Evolutionary conservation across 192 early-diverging fungal species (phyloP), one percentile per base, ranked within the genome.

Genomic region (Bifiguratus adelaidae): DNA sequence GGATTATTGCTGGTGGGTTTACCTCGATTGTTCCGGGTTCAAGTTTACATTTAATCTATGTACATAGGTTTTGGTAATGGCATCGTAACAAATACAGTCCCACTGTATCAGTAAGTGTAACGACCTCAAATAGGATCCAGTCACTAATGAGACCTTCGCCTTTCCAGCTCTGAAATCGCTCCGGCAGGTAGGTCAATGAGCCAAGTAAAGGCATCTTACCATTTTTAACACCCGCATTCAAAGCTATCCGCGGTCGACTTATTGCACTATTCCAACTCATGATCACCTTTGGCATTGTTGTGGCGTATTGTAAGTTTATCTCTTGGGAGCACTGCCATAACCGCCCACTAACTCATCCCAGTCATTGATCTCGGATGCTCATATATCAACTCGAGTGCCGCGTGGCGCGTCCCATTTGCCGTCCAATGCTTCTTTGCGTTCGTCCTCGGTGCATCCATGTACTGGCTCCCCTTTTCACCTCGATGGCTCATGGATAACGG

Each of bases 251-350:
- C 60, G 91, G 91, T 41, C 81, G 86, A 19, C 76, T 93, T 11
- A 80, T 89, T 32, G 78, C 84, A 11, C 69, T 93, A 18, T 85
- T 92, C 59, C 93, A 96, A 55, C 78, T 90, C 61, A 83, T 86
- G 48, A 93, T 96, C 55, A 95, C 91, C 44, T 82, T 88, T 67
- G 93, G 83, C 37, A 74, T 82, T 42, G 61, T 77, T 41, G 65
- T 86, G 23, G 70, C 80, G 19, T 82, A 74, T 58, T 71, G 76
- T 40, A 12, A 4, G 37, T 40, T 7, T 4, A 4, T 40, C 6
- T 40, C 6, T 20, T 4, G 22, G 37, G 22, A 40, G 16, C 37
- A 40, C 4, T 40, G 37, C 16, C 5, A 20, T 40, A 7, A 7
- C 12, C 16, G 16, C n/a, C 37, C 3, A 20, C 16, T 40, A 4